Base-by-base conservation (phyloP, 176 grass and related monocot species). In the Triticum turgidum region DNA sequence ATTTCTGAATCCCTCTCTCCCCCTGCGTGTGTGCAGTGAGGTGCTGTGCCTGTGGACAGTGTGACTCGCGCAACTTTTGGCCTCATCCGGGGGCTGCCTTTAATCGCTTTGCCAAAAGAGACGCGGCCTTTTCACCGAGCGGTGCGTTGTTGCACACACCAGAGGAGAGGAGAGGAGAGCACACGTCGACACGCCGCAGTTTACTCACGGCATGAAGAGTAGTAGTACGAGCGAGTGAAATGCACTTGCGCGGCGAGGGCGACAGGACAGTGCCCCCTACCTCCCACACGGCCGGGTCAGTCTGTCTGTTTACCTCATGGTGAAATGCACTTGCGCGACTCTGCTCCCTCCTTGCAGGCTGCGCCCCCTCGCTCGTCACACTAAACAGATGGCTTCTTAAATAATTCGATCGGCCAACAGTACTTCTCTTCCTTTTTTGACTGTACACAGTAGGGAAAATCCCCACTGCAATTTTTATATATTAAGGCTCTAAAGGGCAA, bases 71-170 rank as follows among this genome's bases (percentile, higher is more conserved):
- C 79, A 86, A 69, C 88, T 90, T 94, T 90, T 86, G 89, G 72
- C 45, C 61, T 87, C 84, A 58, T 80, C 78, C 38, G 49, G 21
- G 41, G 52, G 34, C 35, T 51, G 38, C 79, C 85, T 91, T 97
- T 92, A 88, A 83, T 84, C 82, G 85, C 92, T 97, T 94, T 97
- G 90, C 90, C 29, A 66, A 97, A 92, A 93, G 92, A 88, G 89
- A 73, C 86, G 32, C 65, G 24, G 15, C 82, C 82, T 92, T 91
- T 91, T 94, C 80, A 58, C 49, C 64, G 11, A 20, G 18, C 42
- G 29, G 72, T 54, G 15, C 51, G 51, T 54, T 7, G 30, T 49
- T 79, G 49, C 79, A 41, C 90, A 83, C 51, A 38, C 66, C 56
- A 80, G 33, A 25, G 18, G 29, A 30, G 29, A 25, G 18, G 29